phyloP scores from a whole-genome alignment of 441 rosid species.

The Jatropha podagrica region DNA sequence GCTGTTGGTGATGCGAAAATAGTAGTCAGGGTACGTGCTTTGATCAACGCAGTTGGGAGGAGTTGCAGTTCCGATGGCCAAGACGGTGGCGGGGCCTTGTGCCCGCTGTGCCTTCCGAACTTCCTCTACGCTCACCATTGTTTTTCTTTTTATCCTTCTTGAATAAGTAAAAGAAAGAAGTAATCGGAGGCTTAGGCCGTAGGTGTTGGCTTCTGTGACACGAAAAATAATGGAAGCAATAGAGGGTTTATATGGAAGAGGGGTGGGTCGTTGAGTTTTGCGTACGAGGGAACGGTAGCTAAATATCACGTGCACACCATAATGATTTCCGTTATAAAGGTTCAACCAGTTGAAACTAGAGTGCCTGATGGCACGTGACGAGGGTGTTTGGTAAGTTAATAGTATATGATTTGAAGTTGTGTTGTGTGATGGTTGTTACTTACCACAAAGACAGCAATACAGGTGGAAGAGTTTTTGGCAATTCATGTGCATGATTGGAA shows the following conservation, averaged over 20 bases:
- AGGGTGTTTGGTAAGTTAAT: not conserved
- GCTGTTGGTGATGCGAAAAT: conserved; percentile 43
- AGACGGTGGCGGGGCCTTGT: conserved; percentile 38
- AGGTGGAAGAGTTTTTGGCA: not conserved
- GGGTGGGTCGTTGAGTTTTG: not conserved
- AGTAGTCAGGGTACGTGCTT: conserved; percentile 37
- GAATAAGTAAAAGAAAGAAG: not conserved
- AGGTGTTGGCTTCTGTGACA: not conserved
- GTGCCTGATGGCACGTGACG: conserved; percentile 27
- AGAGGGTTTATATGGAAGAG: not conserved
- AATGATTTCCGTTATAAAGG: not conserved
- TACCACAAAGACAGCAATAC: not conserved
- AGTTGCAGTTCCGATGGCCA: conserved; percentile 45
- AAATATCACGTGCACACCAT: conserved; percentile 16
- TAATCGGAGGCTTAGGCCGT: not conserved
- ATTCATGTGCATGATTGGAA: not conserved
- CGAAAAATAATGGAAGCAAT: not conserved
- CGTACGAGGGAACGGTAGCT: conserved; percentile 4
- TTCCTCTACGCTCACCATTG: conserved; percentile 43
- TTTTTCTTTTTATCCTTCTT: not conserved
- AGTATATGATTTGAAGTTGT: not conserved
- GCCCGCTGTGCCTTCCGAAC: conserved; percentile 39
- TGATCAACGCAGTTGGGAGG: conserved; percentile 41
- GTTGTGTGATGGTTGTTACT: not conserved
- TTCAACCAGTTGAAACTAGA: not conserved